phyloP scores from a whole-genome alignment of 495 filamentous ascomycete species.

The Margaritispora aquatica region DNA sequence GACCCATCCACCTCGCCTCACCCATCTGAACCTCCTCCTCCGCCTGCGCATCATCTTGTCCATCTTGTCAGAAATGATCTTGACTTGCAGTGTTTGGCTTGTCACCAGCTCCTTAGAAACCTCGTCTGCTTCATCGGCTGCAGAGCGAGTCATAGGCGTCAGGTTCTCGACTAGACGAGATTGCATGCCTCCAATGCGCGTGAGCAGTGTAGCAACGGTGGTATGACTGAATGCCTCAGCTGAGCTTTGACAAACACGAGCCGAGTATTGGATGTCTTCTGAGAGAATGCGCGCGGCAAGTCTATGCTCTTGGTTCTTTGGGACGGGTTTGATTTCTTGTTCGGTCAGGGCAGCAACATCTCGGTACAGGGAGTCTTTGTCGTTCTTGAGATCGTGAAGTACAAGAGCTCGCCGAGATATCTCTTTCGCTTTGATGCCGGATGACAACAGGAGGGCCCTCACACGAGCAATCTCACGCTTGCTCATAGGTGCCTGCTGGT shows the following conservation, averaged over 20 bases:
- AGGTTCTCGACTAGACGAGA: slow-evolving; percentile 44
- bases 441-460: slow-evolving; percentile 66
- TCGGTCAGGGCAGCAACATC: slow-evolving; percentile 29
- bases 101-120: slow-evolving; percentile 68
- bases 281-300: slow-evolving; percentile 61
- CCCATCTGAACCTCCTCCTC: slow-evolving; percentile 64
- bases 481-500: slow-evolving; percentile 34
- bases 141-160: slow-evolving; percentile 55
- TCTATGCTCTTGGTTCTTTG: slow-evolving; percentile 58
- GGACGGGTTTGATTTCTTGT: slow-evolving; percentile 39
- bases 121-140: slow-evolving; percentile 70
- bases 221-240: slow-evolving; percentile 38
- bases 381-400: slow-evolving; percentile 13
- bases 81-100: slow-evolving; percentile 66
- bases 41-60: slow-evolving; percentile 64
- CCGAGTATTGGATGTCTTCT: slow-evolving; percentile 22
- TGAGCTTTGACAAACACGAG: slow-evolving; percentile 21
- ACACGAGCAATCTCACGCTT: slow-evolving; percentile 70
- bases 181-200: slow-evolving; percentile 43
- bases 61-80: slow-evolving; percentile 69
- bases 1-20: slow-evolving; percentile 61
- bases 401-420: slow-evolving; percentile 60
- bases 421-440: slow-evolving; percentile 79
- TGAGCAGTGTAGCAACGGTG: slow-evolving; percentile 37
- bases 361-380: slow-evolving; percentile 21